Conservation (phyloP, 441 rosid genomes). For the Brassica balearica region DNA sequence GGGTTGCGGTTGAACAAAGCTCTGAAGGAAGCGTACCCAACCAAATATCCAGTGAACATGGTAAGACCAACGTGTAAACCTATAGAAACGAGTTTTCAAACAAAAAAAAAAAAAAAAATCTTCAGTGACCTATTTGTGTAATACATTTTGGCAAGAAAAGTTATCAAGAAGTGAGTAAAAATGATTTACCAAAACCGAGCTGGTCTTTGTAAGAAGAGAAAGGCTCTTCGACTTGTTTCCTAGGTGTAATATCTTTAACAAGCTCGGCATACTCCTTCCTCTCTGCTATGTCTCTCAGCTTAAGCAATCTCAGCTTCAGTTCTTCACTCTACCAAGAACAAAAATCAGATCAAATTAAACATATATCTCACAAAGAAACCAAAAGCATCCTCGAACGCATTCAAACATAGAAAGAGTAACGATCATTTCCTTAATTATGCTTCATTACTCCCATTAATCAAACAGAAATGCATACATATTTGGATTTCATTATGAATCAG, state of each 20-base stretch:
- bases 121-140: background rate
- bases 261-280: conserved; percentile 83
- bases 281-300: conserved; percentile 81
- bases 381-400: background rate
- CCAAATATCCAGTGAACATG: conserved; percentile 94
- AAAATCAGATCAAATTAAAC: conserved; percentile 4
- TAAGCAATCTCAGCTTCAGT: conserved; percentile 66
- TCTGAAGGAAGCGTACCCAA: conserved; percentile 83
- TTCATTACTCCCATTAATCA: background rate
- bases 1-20: conserved; percentile 78
- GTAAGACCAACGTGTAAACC: conserved; percentile 85
- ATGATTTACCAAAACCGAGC: conserved; percentile 83
- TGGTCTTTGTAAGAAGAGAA: conserved; percentile 98
- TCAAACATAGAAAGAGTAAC: background rate
- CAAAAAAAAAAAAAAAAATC: background rate
- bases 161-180: background rate
- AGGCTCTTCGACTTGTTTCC: conserved; percentile 64
- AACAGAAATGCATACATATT: background rate
- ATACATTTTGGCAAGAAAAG: background rate
- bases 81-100: conserved; percentile 32
- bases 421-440: background rate
- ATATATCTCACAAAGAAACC: background rate
- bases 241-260: conserved; percentile 83
- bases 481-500: background rate
- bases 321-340: conserved; percentile 68